Conservation (phyloP, 495 filamentous ascomycete species). For the Jackrogersella multiformis region DNA sequence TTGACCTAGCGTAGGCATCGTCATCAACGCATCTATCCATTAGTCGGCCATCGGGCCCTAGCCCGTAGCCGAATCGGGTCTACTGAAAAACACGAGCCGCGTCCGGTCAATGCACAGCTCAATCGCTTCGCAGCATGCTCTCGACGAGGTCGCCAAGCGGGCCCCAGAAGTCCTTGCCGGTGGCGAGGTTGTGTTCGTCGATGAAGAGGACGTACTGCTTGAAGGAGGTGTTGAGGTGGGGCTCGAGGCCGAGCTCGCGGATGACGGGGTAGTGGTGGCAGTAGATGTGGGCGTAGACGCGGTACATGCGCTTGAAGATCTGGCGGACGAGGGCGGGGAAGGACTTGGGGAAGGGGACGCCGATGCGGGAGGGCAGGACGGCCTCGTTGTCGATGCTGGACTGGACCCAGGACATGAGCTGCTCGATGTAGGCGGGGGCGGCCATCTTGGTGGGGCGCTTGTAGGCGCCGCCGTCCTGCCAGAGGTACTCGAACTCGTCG, state of each 20-base stretch:
- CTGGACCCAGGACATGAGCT: conserved; percentile 96
- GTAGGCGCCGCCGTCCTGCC: conserved; percentile 94
- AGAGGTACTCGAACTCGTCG: conserved; percentile 99
- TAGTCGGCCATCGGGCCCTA: conserved; percentile 3
- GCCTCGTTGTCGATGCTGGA: conserved; percentile 94
- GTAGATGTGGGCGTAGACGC: conserved; percentile 99
- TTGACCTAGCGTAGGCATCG: conserved; percentile 22
- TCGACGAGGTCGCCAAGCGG: conserved; percentile 97
- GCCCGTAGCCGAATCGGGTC: neutral
- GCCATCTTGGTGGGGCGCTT: conserved; percentile 98
- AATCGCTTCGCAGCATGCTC: conserved; percentile 95
- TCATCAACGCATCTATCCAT: conserved; percentile 23
- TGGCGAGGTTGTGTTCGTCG: conserved; percentile 87
- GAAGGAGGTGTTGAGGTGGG: conserved; percentile 98
- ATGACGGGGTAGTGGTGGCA: conserved; percentile 99
- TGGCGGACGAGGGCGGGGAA: conserved; percentile 88
- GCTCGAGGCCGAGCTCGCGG: conserved; percentile 92
- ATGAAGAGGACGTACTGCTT: conserved; percentile 99
- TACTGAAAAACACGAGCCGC: neutral
- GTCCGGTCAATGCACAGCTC: too few species aligned
- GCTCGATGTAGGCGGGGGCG: conserved; percentile 95
- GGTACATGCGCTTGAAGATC: conserved; percentile 98
- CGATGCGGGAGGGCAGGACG: conserved; percentile 92
- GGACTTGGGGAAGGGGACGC: conserved; percentile 93
- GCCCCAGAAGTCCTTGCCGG: conserved; percentile 96